Conservation (phyloP, 345 rosid species). For the Limnanthes douglasii region DNA sequence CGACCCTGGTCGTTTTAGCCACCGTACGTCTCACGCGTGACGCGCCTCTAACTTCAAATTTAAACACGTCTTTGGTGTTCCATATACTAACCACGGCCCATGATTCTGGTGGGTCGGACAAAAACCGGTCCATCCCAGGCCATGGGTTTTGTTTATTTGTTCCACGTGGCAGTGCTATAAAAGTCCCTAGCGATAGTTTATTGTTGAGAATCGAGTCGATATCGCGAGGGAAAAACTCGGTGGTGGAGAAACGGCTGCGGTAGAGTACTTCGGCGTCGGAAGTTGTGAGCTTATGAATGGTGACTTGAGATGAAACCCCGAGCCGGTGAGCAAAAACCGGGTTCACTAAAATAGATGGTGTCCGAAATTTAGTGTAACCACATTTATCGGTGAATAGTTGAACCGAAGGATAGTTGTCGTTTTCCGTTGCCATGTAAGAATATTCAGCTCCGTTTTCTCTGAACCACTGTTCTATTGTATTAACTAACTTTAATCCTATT, state of each 20-base stretch:
- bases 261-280: constrained; percentile 61
- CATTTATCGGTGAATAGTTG: constrained; percentile 78
- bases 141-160: constrained; percentile 13
- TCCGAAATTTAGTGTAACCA: constrained; percentile 85
- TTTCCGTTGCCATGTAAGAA: constrained; percentile 86
- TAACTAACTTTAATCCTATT: constrained; percentile 57
- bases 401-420: constrained; percentile 80
- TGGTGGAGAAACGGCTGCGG: constrained; percentile 60
- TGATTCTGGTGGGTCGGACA: constrained; percentile 62
- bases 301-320: constrained; percentile 25
- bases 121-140: constrained; percentile 47
- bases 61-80: constrained; percentile 74
- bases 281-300: constrained; percentile 30
- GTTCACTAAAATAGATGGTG: constrained; percentile 73
- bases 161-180: constrained; percentile 65
- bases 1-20: constrained; percentile 43
- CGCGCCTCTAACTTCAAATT: constrained; percentile 64
- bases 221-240: constrained; percentile 94
- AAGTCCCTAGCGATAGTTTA: constrained; percentile 63
- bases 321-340: constrained; percentile 81
- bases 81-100: constrained; percentile 86
- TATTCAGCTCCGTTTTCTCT: constrained; percentile 66
- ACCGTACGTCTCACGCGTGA: constrained; percentile 35
- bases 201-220: constrained; percentile 71
- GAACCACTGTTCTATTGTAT: constrained; percentile 70